Conservation (phyloP, 2,329 filamentous ascomycete genomes). For the Nemania sp. region DNA sequence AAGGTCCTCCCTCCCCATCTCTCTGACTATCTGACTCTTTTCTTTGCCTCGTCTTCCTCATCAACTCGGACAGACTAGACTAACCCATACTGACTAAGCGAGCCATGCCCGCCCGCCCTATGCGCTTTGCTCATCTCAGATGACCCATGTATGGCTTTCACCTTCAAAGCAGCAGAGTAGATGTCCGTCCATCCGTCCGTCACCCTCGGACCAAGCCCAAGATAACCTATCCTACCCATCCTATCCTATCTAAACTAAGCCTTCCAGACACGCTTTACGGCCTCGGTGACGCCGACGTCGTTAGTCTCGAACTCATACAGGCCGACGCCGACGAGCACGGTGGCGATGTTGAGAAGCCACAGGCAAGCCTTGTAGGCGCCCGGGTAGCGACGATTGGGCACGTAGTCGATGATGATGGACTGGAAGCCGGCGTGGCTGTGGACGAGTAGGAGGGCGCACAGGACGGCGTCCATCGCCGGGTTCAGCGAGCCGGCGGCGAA, state of each 20-base stretch:
- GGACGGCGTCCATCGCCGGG: slow-evolving; percentile 82
- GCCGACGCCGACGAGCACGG: slow-evolving; percentile 80
- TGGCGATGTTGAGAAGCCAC: slow-evolving; percentile 80
- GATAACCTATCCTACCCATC: too few relatives aligned
- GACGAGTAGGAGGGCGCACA: slow-evolving; percentile 81
- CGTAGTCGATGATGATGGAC: slow-evolving; percentile 88
- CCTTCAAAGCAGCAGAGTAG: too few relatives aligned
- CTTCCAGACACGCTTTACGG: slow-evolving; percentile 85
- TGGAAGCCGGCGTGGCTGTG: slow-evolving; percentile 97
- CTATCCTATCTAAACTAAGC: slow-evolving; percentile 56
- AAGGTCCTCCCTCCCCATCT: too few relatives aligned
- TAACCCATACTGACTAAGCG: too few relatives aligned
- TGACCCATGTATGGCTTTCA: not conserved
- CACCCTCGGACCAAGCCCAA: too few relatives aligned
- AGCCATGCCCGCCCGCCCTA: not conserved
- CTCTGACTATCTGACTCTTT: not conserved
- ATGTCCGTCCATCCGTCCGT: too few relatives aligned
- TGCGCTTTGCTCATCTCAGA: not conserved
- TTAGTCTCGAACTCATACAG: slow-evolving; percentile 99
- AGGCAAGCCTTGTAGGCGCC: slow-evolving; percentile 67
- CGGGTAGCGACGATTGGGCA: slow-evolving; percentile 74
- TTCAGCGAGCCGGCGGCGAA: slow-evolving; percentile 92
- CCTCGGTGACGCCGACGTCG: slow-evolving; percentile 91
- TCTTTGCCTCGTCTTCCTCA: too few relatives aligned
- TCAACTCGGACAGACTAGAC: too few relatives aligned